Evolutionary conservation across 805 yeast species (phyloP), one percentile per base, ranked within the genome.

Genomic region (Barnettozyma sucrosica): DNA sequence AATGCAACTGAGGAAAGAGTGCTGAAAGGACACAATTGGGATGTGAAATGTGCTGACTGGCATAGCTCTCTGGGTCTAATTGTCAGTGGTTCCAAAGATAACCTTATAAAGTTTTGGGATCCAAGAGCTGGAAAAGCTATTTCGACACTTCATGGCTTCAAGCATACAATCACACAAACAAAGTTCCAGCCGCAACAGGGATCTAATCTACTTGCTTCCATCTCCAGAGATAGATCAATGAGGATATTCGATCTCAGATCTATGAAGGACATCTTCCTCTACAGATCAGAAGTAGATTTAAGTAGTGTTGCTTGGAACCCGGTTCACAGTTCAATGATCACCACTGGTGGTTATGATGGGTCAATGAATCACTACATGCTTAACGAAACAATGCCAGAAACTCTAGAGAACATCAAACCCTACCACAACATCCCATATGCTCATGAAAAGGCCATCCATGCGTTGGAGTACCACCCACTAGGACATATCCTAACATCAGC

Each of bases 11-110:
- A 88, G 56, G 99, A 93, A 62, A 69, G 86, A 42, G 73, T 79
- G 0, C 71, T 93, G 46, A 75, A 81, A 21, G 98, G 98, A 2
- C 99, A 93, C 67, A 96, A 95, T 64, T 93, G 99, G 99, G 99
- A 93, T 66, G 97, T 93, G 20, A 93, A 93, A 63, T 81, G 90
- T 46, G 87, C 95, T 46, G 98, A 93, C 65, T 93, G 99, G 99
- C 99, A 93, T 66, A 87, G 95, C 5, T 73, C 76, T 11, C 69
- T 88, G 66, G 97, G 97, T 0, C 72, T 93, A 24, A 75, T 93
- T 44, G 97, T 85, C 0, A 79, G 90, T 53, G 99, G 97, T 0
- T 93, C 98, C 0, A 93, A 95, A 64, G 99, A 93, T 66, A 95
- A 95, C 65, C 70, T 89, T 55, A 79, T 93, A 42, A 89, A 90